These are phyloP conservation scores for Corrigiola litoralis DNA, from an alignment of 179 eudicot genomes.

Conservation along the genomic window DNA sequence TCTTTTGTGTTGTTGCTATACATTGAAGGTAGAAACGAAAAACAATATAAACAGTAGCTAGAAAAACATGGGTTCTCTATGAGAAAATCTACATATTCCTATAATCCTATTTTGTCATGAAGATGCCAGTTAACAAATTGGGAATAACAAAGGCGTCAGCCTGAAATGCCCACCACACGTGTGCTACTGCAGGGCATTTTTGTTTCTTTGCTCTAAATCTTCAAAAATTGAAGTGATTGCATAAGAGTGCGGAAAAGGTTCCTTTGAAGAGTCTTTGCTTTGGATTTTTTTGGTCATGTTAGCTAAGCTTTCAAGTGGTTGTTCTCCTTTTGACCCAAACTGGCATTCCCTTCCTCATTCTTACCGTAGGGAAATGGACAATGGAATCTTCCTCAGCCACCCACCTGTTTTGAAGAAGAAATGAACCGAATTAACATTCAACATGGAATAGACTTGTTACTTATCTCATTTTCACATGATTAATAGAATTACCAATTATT, in stretches of 20 bases:
- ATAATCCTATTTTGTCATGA: too few species aligned
- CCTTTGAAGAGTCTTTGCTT: slow-evolving; percentile 4
- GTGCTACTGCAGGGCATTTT: slow-evolving; percentile 19
- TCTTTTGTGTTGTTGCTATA: too few species aligned
- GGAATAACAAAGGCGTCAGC: slow-evolving; percentile 7
- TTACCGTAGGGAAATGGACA: slow-evolving; percentile 83
- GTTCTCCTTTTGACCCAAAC: slow-evolving; percentile 67
- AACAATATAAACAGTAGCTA: too few species aligned
- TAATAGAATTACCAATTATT: too few species aligned
- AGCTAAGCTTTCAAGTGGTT: slow-evolving; percentile 2
- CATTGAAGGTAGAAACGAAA: too few species aligned
- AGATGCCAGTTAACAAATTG: too few species aligned
- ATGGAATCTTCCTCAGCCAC: slow-evolving; percentile 78
- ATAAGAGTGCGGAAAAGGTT: slow-evolving; percentile 15
- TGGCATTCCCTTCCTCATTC: slow-evolving; percentile 85
- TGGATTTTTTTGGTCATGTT: slow-evolving; percentile 9
- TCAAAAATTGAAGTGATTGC: slow-evolving; percentile 13
- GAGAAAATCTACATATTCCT: too few species aligned
- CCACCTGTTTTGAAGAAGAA: slow-evolving; percentile 52
- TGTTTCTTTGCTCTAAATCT: slow-evolving; percentile 13
- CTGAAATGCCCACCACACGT: slow-evolving; percentile 30
- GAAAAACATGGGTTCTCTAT: too few species aligned
- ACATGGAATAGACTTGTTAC: too few species aligned
- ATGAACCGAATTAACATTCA: too few species aligned
- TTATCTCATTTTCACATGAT: not conserved